These are phyloP conservation scores for Colletotrichum tropicale DNA, from an alignment of 2,329 filamentous ascomycete genomes.

Conservation along the genomic window DNA sequence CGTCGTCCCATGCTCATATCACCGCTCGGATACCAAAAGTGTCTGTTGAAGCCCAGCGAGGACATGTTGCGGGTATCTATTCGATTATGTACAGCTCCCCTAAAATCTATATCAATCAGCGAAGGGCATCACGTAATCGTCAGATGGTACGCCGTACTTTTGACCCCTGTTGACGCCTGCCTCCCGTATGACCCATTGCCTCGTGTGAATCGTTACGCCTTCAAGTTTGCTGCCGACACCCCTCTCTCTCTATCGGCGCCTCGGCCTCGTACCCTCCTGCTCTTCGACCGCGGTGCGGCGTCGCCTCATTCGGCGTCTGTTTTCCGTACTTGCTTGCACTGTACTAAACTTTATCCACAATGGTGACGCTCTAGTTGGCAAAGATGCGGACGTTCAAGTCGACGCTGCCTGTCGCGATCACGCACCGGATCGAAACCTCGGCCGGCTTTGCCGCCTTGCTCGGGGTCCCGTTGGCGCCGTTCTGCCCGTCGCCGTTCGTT, in stretches of 20 bases:
- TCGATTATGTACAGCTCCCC: conserved; percentile 21
- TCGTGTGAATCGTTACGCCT: conserved; percentile 19
- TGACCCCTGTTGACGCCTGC: conserved; percentile 13
- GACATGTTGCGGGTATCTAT: conserved; percentile 22
- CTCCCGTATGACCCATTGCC: conserved; percentile 12
- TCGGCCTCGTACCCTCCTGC: background rate
- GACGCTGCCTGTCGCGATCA: conserved; percentile 87
- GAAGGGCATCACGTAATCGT: conserved; percentile 12
- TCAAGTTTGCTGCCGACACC: background rate
- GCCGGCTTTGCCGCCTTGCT: conserved; percentile 51
- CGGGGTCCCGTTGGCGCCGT: conserved; percentile 46
- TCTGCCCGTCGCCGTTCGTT: conserved; percentile 37
- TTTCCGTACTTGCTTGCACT: background rate
- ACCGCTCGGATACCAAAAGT: background rate
- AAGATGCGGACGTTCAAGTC: conserved; percentile 82
- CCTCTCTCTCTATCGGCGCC: background rate
- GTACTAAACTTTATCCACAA: background rate
- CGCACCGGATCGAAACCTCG: conserved; percentile 75
- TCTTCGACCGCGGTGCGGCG: background rate
- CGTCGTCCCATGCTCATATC: background rate
- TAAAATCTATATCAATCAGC: conserved; percentile 18
- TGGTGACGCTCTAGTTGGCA: conserved; percentile 51
- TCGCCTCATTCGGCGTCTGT: background rate
- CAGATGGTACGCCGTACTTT: conserved; percentile 16
- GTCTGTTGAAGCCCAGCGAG: conserved; percentile 7